phyloP scores from a whole-genome alignment of 2,329 filamentous ascomycete genomes.

The Nigrospora osmanthi region DNA sequence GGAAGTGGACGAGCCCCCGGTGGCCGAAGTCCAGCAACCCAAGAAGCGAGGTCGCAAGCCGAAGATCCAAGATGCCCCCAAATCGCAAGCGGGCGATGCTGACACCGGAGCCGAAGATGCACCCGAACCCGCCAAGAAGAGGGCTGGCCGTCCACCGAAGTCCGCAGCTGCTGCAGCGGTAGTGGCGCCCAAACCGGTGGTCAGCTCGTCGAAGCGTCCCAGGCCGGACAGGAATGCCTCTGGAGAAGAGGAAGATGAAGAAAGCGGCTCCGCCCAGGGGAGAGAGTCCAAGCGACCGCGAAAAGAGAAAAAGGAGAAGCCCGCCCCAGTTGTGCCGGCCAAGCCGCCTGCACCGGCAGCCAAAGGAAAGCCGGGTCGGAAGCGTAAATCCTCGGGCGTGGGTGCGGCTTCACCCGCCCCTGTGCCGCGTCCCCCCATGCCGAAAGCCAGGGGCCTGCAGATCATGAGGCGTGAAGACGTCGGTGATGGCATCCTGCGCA shows the following conservation, averaged over 20 bases:
- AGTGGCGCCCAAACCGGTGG: conserved; percentile 6
- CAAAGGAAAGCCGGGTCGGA: conserved; percentile 22
- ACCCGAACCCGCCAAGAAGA: conserved; percentile 4
- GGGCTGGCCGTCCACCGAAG: background rate
- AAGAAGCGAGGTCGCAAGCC: conserved; percentile 17
- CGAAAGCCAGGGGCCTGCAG: conserved; percentile 45
- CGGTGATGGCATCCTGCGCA: conserved; percentile 42
- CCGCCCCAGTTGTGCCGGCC: conserved; percentile 10
- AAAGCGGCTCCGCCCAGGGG: conserved; percentile 7
- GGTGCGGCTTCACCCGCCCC: conserved; percentile 38
- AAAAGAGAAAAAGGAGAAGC: conserved; percentile 7
- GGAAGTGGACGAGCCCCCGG: conserved; percentile 5
- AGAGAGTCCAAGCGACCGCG: conserved; percentile 16
- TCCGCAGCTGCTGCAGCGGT: background rate
- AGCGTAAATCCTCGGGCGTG: conserved; percentile 29
- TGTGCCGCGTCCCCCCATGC: conserved; percentile 47
- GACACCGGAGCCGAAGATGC: conserved; percentile 5
- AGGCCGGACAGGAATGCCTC: conserved; percentile 10
- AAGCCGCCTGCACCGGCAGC: conserved; percentile 14
- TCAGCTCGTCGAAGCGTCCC: conserved; percentile 12
- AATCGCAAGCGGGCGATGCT: conserved; percentile 1
- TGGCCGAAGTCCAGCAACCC: conserved; percentile 7
- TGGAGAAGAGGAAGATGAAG: conserved; percentile 7
- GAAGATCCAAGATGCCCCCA: conserved; percentile 6
- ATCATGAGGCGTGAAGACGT: conserved; percentile 43